Base-by-base conservation (phyloP, 2,329 filamentous ascomycete species). In the Ciborinia camelliae region DNA sequence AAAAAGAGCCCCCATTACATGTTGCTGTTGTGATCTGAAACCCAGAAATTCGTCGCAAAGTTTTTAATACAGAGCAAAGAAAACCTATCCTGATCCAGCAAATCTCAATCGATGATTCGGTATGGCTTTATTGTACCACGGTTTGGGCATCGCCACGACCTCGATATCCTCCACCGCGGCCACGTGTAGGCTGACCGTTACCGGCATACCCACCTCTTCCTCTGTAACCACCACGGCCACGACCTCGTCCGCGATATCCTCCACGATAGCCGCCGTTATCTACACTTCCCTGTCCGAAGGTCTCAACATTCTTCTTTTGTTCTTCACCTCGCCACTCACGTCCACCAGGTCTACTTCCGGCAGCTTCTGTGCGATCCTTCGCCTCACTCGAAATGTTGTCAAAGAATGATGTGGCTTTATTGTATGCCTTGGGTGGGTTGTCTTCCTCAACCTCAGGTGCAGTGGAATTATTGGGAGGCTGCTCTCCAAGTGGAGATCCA, bases 341-440 rank as follows among this genome's bases (percentile, higher is more conserved):
- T 39, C 92, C 92, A 65, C 90, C 89, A n/a, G 86, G 82, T 75
- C 87, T 86, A 5, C 83, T 84, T 50, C 81, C 84, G 14, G 84
- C 83, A 47, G 87, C 88, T 67, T 94, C 91, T 60, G 91, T 87
- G 51, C 95, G 87, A 70, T 99, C 95, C 77, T 90, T 96, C 68
- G 91, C 85, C 76, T 99, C 95, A 70, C 91, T 96, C 0, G 92
- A 96, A 69, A 99, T 97, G 77, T 99, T 97, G 79, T 99, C 95
- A 75, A 99, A 99, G 82, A 99, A 99, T 1, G 92, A 97, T 4
- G 81, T 87, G 6, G 88, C 84, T 78, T 92, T 97, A 81, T 97
- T 94, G 79, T 99, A 99, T 43, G 81, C 79, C 8, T 81, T 81
- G 15, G 77, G 8, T 80, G 79, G 76, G 3, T 12, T 35, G 1